Percentiles rank a stretch among this genome's conserved stretches.
phyloP scores from a whole-genome alignment of 1,284 basidiomycete species.

The Fomitiporia mediterranea region DNA sequence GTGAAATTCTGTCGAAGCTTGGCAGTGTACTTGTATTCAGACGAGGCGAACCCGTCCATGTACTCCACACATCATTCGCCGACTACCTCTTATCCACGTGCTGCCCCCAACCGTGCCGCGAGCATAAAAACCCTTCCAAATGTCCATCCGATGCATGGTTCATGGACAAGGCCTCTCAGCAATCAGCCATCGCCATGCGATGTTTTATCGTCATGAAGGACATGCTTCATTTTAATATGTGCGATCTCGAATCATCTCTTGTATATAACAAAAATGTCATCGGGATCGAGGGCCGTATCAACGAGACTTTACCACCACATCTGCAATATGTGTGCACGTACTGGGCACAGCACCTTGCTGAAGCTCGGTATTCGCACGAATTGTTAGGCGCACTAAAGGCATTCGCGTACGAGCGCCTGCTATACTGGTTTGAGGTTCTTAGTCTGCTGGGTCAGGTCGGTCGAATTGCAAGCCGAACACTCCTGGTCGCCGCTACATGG shows the following conservation, averaged over 20 bases:
- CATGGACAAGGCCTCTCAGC: neutral
- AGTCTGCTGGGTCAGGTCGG: constrained; percentile 22
- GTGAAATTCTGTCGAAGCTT: neutral
- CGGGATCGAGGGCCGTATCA: no score
- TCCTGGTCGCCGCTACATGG: neutral
- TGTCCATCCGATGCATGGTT: neutral
- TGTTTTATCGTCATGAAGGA: neutral
- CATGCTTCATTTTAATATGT: neutral
- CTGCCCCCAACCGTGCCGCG: no score
- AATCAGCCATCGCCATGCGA: neutral
- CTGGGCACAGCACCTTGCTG: no score
- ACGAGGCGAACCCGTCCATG: neutral
- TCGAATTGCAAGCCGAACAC: neutral
- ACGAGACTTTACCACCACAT: no score
- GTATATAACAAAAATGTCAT: no score
- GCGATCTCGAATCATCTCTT: no score
- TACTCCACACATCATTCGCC: constrained; percentile 8
- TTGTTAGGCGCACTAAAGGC: neutral
- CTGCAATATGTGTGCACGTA: no score
- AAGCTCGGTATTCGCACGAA: neutral
- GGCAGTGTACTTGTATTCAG: neutral
- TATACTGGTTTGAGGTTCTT: constrained; percentile 16
- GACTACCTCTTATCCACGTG: constrained; percentile 5
- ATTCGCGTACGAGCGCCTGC: constrained; percentile 23
- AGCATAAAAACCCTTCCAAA: no score